A percentile compares a stretch with the other conserved stretches of the same genome.
Evolutionary conservation across 2,329 filamentous ascomycete species (phyloP).

Genomic region (Xylaria sp.): DNA sequence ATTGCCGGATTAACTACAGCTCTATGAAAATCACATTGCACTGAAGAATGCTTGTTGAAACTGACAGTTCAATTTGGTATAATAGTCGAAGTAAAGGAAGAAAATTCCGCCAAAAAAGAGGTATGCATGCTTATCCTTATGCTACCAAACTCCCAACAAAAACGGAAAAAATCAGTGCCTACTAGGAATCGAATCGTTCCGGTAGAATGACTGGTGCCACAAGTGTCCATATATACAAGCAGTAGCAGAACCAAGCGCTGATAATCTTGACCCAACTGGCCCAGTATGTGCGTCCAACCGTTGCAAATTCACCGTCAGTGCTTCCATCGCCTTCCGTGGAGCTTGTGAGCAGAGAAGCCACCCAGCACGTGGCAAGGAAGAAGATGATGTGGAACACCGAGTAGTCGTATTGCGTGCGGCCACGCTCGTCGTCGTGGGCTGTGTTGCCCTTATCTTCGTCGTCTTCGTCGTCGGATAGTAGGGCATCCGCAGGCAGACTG

Average conservation of each 20-base stretch:
- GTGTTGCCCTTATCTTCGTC: conserved; percentile 71
- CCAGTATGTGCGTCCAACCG: conserved; percentile 94
- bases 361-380: conserved; percentile 95
- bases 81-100: neutral
- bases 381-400: conserved; percentile 97
- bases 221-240: conserved; percentile 92
- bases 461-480: conserved; percentile 77
- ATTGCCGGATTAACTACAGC: no score
- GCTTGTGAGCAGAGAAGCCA: conserved; percentile 83
- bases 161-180: conserved; percentile 12
- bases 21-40: neutral
- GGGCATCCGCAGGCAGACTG: conserved; percentile 87
- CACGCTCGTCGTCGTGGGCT: conserved; percentile 86
- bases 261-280: conserved; percentile 99
- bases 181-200: conserved; percentile 79
- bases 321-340: conserved; percentile 54
- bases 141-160: conserved; percentile 24
- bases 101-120: conserved; percentile 2
- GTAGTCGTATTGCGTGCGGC: conserved; percentile 95
- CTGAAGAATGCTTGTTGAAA: neutral
- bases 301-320: conserved; percentile 83
- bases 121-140: conserved; percentile 26
- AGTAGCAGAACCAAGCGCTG: conserved; percentile 96
- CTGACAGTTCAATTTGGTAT: neutral
- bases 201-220: conserved; percentile 87